Percentiles rank a stretch among this genome's conserved stretches.
Conservation (phyloP, 2,329 filamentous ascomycete species). For the Claviceps cyperi region DNA sequence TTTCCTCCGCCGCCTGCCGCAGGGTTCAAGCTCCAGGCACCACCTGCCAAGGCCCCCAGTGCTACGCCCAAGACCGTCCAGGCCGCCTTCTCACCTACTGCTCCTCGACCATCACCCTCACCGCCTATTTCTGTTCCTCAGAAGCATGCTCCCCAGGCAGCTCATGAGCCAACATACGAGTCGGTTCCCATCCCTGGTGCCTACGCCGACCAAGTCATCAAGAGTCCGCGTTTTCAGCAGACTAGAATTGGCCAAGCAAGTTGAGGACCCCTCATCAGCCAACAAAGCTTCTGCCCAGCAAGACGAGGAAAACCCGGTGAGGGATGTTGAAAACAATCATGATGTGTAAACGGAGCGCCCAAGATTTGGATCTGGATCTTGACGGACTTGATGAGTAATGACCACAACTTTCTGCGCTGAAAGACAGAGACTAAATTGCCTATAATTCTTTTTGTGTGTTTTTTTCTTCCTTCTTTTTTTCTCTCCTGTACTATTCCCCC, state of each 20-base stretch:
- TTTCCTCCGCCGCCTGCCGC: conserved; percentile 25
- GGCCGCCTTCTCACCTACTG: conserved; percentile 43
- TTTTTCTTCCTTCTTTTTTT: background rate
- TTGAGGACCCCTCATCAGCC: background rate
- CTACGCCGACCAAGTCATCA: conserved; percentile 46
- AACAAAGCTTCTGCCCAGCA: too few relatives aligned
- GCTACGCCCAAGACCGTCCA: conserved; percentile 59
- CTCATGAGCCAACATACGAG: conserved; percentile 73
- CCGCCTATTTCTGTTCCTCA: conserved; percentile 10
- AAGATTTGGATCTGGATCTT: background rate
- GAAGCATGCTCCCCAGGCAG: conserved; percentile 50
- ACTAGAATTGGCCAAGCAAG: conserved; percentile 26
- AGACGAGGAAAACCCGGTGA: too few relatives aligned
- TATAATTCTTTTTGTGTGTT: too few relatives aligned
- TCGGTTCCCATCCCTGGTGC: conserved; percentile 79
- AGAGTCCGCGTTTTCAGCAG: conserved; percentile 33
- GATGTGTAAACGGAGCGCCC: too few relatives aligned
- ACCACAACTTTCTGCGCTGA: too few relatives aligned
- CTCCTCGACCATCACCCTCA: conserved; percentile 7
- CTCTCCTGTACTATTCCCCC: background rate
- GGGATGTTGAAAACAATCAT: too few relatives aligned
- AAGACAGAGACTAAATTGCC: too few relatives aligned
- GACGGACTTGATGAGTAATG: too few relatives aligned
- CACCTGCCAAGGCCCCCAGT: conserved; percentile 62
- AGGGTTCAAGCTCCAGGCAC: conserved; percentile 76